Percentiles rank a stretch among this genome's conserved stretches.
These are phyloP conservation scores for Saxispiralis lemnorum DNA, from an alignment of 495 filamentous ascomycete species.

Conservation along the genomic window DNA sequence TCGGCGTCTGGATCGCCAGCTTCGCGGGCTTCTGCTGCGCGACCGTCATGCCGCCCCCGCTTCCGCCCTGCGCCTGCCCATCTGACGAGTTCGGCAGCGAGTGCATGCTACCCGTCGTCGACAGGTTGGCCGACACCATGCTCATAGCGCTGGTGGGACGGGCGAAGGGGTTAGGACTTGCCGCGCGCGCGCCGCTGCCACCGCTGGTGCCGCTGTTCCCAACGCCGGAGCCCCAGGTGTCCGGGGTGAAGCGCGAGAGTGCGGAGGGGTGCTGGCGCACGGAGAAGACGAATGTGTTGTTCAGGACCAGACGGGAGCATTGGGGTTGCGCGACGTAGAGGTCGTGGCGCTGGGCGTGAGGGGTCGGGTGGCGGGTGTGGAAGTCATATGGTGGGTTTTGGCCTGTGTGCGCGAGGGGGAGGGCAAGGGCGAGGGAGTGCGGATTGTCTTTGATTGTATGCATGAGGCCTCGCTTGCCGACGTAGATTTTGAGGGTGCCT, in stretches of 20 bases:
- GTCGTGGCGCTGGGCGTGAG: conserved; percentile 89
- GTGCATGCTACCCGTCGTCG: conserved; percentile 36
- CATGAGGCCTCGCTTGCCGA: conserved; percentile 85
- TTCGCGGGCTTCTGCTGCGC: conserved; percentile 71
- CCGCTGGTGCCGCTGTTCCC: conserved; percentile 5
- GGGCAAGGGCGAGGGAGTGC: conserved; percentile 73
- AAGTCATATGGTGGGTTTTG: conserved; percentile 90
- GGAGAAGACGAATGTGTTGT: conserved; percentile 95
- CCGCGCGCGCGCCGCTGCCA: neutral
- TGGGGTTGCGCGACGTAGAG: conserved; percentile 93
- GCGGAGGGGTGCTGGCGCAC: conserved; percentile 82
- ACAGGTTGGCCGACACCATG: conserved; percentile 45
- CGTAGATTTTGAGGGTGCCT: conserved; percentile 81
- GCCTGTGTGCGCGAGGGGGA: conserved; percentile 78
- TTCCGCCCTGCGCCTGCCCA: conserved; percentile 2
- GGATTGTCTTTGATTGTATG: conserved; percentile 89
- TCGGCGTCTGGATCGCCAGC: conserved; percentile 81
- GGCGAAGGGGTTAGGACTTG: conserved; percentile 39
- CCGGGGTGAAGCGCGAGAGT: conserved; percentile 29
- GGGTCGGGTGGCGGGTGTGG: conserved; percentile 80
- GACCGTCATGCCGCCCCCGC: conserved; percentile 6
- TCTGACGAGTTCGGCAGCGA: neutral
- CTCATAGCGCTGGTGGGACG: conserved; percentile 69
- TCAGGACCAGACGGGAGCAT: conserved; percentile 65
- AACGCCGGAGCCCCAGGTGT: conserved; percentile 16